A percentile compares a stretch with the other conserved stretches of the same genome.
These are phyloP conservation scores for Debaryomycetaceae sp. DNA, from an alignment of 1,139 yeast genomes.

Conservation along the genomic window DNA sequence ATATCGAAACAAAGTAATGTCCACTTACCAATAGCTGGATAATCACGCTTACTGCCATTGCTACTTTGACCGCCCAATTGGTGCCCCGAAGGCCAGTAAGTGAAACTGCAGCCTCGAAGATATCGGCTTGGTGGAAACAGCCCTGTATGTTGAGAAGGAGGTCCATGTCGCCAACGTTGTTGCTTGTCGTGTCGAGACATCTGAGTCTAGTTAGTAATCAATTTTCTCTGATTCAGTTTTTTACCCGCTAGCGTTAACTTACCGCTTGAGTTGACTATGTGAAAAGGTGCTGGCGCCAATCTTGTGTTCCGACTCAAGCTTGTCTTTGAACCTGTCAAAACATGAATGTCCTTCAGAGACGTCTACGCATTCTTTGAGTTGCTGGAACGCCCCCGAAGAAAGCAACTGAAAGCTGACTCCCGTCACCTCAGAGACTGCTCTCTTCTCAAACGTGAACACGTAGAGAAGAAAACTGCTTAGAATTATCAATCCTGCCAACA, in stretches of 20 bases:
- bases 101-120: conserved; percentile 10
- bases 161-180: conserved; percentile 16
- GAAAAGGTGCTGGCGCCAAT: conserved; percentile 4
- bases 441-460: neutral
- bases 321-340: conserved; percentile 8
- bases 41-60: conserved; percentile 10
- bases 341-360: conserved; percentile 12
- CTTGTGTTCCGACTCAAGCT: conserved; percentile 10
- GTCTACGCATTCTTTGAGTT: conserved; percentile 15
- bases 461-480: neutral
- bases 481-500: conserved; percentile 1
- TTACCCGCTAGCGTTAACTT: conserved; percentile 1
- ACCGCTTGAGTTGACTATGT: conserved; percentile 10
- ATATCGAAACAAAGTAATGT: conserved; percentile 9
- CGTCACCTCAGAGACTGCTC: conserved; percentile 4
- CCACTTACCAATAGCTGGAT: conserved; percentile 14
- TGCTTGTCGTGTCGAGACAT: conserved; percentile 17
- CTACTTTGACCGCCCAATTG: conserved; percentile 8
- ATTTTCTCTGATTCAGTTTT: too few species aligned
- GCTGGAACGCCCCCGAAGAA: conserved; percentile 9
- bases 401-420: conserved; percentile 5
- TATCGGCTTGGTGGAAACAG: conserved; percentile 21
- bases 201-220: conserved; percentile 8
- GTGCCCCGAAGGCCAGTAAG: conserved; percentile 5
- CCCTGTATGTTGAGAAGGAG: conserved; percentile 20